phyloP scores from a whole-genome alignment of 768 basidiomycete genomes.

The Pleurotus djamor region DNA sequence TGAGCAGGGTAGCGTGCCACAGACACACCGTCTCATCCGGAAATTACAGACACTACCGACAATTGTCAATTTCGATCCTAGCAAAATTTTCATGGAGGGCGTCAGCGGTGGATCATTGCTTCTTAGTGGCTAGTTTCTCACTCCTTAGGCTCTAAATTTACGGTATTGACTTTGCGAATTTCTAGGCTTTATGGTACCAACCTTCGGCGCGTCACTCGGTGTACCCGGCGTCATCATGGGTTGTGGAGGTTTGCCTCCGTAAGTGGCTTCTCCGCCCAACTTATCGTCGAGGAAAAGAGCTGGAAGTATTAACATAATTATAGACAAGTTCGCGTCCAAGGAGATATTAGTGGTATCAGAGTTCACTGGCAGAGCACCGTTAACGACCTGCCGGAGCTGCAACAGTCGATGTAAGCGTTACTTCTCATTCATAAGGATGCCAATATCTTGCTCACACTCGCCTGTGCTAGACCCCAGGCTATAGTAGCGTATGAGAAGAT shows the following conservation, averaged over 20 bases:
- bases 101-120: constrained; percentile 23
- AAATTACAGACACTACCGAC: constrained; percentile 14
- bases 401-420: constrained; percentile 16
- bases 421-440: neutral
- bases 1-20: neutral
- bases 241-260: constrained; percentile 22
- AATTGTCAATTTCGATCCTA: constrained; percentile 22
- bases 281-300: neutral
- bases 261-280: neutral
- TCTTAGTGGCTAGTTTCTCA: constrained; percentile 13
- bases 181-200: constrained; percentile 17
- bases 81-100: constrained; percentile 22
- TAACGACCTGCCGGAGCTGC: constrained; percentile 17
- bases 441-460: neutral
- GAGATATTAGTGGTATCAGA: constrained; percentile 18
- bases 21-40: neutral
- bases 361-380: constrained; percentile 23
- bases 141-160: no score
- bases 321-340: constrained; percentile 22
- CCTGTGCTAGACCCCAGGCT: constrained; percentile 14
- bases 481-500: constrained; percentile 19
- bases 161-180: no score
- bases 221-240: constrained; percentile 21
- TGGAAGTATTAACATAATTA: neutral
- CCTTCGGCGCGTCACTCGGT: constrained; percentile 19